These are phyloP conservation scores for Globisporangium nagaii DNA, from an alignment of 352 stramenopile genomes.

Conservation along the genomic window DNA sequence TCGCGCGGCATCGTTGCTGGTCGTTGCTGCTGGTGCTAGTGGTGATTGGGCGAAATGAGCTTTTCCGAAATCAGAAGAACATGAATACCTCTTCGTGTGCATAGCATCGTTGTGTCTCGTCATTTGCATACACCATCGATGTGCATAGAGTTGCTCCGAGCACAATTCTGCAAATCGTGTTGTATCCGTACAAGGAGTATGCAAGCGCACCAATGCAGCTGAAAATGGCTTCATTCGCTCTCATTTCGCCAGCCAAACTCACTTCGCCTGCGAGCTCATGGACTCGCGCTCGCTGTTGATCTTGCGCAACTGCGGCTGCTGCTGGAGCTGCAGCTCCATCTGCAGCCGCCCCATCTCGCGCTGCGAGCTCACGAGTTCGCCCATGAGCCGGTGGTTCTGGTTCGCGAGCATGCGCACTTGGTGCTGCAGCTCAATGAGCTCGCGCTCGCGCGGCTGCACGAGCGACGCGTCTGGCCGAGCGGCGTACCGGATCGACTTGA, in stretches of 20 bases:
- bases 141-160: no score
- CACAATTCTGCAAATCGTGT: no score
- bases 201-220: no score
- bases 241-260: not conserved
- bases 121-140: no score
- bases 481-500: constrained; percentile 65
- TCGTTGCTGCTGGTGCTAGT: no score
- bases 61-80: no score
- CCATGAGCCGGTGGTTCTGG: constrained; percentile 56
- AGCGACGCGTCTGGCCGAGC: constrained; percentile 18
- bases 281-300: constrained; percentile 25
- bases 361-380: constrained; percentile 42
- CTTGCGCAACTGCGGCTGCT: constrained; percentile 38
- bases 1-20: not conserved
- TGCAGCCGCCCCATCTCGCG: constrained; percentile 52
- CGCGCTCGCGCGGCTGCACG: constrained; percentile 23
- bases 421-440: constrained; percentile 44
- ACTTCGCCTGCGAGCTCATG: not conserved
- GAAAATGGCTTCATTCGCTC: not conserved
- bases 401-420: constrained; percentile 55
- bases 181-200: no score
- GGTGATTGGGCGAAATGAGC: no score
- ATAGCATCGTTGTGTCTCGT: no score
- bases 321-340: constrained; percentile 43
- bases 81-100: no score